Base-by-base conservation (phyloP, 345 rosid genomes). In the Hibiscus tridactylites region DNA sequence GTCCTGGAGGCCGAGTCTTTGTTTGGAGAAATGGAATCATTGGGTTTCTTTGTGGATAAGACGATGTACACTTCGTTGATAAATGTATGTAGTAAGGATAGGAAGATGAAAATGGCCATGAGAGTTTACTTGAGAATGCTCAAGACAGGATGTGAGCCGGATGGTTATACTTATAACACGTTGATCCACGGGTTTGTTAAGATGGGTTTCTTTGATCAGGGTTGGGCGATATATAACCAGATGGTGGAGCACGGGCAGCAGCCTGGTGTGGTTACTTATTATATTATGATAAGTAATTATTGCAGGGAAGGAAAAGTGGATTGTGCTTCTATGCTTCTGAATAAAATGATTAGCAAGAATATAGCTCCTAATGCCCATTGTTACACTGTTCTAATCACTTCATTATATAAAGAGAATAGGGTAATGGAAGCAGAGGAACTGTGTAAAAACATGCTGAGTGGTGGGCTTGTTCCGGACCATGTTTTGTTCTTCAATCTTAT, bases 21-120 rank as follows among this genome's bases (percentile, higher is more conserved):
- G 46, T 81, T 80, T 63, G 73, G 78, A 72, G 85, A 88, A 73
- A 86, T 87, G 69, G 94, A 87, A 79, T 73, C 79, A 12, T 81
- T 61, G 1, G 88, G 90, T 42, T 82, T 83, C 74, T 85, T 73
- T 80, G 81, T 85, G 13, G 87, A 88, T 68, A 83, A 69, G 76
- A 73, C 69, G 26, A 88, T 87, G 92, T 83, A 86, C 73, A 86
- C 88, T 74, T 81, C 79, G 21, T 65, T 88, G 62, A 85, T 91
- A 52, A 82, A 80, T 64, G 79, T 74, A 58, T 89, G 85, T 68
- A 91, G 79, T 76, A 21, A 21, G 24, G 24, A 21, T 52, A 86
- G 80, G 75, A 77, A 83, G 73, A 80, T 88, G 85, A 80, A 84
- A 76, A 87, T 86, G 90, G 93, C 88, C 0, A 75, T 83, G 84